Percentiles rank a stretch among this genome's conserved stretches.
Evolutionary conservation across 164 flowering plant genomes (phyloP).

Genomic region (Sextonia rubra): DNA sequence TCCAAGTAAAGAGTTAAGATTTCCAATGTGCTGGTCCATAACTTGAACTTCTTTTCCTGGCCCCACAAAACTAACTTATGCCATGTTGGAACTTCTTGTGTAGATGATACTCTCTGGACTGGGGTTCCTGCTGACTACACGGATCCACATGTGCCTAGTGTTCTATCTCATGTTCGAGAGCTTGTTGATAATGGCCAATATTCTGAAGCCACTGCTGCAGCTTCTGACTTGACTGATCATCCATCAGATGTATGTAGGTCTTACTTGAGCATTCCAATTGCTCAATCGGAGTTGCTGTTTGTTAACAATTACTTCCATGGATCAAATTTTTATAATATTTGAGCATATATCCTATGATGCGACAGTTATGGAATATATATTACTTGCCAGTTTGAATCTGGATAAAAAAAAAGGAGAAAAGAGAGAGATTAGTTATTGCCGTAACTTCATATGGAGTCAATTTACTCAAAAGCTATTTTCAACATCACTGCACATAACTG

Average conservation of each 20-base stretch:
- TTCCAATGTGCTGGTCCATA: background rate
- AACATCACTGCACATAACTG: background rate
- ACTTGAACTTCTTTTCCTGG: background rate
- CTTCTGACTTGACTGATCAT: constrained; percentile 49
- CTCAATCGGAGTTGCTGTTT: background rate
- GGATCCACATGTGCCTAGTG: constrained; percentile 58
- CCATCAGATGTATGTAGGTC: constrained; percentile 59
- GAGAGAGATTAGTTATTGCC: background rate
- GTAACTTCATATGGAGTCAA: background rate
- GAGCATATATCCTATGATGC: background rate
- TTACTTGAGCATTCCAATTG: background rate
- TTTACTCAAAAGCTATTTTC: background rate
- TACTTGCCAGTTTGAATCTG: no score
- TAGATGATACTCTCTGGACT: constrained; percentile 92
- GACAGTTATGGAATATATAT: background rate
- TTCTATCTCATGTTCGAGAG: constrained; percentile 60
- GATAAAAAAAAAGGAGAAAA: no score
- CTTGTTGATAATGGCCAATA: constrained; percentile 68
- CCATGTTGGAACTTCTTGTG: constrained; percentile 1
- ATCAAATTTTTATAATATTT: no score
- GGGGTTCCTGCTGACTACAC: constrained; percentile 78
- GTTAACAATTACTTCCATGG: no score
- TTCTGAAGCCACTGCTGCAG: constrained; percentile 63
- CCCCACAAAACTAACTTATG: background rate
- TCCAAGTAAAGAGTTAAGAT: background rate